phyloP scores from a whole-genome alignment of 139 green algal species.

The Tetraselmis chui region DNA sequence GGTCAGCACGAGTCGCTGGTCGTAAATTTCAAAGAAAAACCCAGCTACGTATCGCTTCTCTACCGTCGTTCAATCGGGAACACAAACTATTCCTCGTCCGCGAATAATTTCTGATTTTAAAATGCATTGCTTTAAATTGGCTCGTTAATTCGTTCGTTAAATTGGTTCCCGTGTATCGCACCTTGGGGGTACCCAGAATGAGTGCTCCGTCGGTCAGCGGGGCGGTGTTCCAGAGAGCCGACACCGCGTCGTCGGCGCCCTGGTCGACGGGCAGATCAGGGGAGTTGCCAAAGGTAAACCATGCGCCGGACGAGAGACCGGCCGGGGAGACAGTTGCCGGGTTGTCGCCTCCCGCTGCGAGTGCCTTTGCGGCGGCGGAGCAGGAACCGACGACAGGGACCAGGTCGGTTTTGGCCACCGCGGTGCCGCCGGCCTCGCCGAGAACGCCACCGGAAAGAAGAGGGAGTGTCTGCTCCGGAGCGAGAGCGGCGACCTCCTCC shows the following conservation, averaged over 20 bases:
- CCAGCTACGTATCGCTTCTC: too few relatives aligned
- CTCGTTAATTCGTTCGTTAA: too few relatives aligned
- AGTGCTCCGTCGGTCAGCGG: not conserved
- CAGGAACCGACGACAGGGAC: not conserved
- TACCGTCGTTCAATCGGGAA: too few relatives aligned
- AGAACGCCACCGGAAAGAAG: not conserved
- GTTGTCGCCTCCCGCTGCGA: not conserved
- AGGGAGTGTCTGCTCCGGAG: not conserved
- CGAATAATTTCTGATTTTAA: too few relatives aligned
- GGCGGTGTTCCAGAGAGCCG: conserved; percentile 8
- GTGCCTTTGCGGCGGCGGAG: not conserved
- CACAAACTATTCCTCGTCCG: too few relatives aligned
- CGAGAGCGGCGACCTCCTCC: not conserved
- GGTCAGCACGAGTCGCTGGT: too few relatives aligned
- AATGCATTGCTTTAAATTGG: too few relatives aligned
- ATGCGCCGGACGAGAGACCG: conserved; percentile 8
- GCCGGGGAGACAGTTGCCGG: not conserved
- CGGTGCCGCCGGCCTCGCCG: not conserved
- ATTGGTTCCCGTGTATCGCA: too few relatives aligned
- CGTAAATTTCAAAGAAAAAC: too few relatives aligned
- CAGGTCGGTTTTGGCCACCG: not conserved
- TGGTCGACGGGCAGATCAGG: conserved; percentile 12
- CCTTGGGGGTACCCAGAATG: not conserved
- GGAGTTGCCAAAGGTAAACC: conserved; percentile 15
- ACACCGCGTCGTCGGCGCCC: conserved; percentile 3